phyloP scores from a whole-genome alignment of 1,284 basidiomycete species.

The Cutaneotrichosporon sp. region DNA sequence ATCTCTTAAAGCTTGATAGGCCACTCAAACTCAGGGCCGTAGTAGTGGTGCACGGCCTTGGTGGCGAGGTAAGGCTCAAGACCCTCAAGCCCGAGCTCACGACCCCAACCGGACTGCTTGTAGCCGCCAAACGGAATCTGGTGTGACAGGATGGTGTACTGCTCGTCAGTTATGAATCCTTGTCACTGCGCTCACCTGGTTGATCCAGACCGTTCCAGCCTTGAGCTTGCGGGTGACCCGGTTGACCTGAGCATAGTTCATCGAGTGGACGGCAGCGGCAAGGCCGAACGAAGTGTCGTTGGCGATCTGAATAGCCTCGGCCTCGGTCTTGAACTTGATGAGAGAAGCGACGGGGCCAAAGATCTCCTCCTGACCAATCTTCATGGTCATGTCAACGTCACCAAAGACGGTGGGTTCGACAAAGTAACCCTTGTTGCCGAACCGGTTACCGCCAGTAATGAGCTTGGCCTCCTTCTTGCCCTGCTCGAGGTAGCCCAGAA shows the following conservation, averaged over 20 bases:
- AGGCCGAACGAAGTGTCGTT: conserved; percentile 84
- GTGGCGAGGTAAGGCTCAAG: conserved; percentile 28
- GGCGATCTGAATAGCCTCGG: conserved; percentile 64
- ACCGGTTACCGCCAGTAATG: conserved; percentile 67
- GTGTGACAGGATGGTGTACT: conserved; percentile 72
- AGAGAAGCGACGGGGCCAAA: conserved; percentile 57
- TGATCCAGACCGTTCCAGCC: conserved; percentile 73
- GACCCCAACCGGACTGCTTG: conserved; percentile 35
- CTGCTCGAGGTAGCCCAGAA: conserved; percentile 82
- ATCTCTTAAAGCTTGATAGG: conserved; percentile 15
- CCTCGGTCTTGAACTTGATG: conserved; percentile 52
- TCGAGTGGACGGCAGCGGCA: conserved; percentile 85
- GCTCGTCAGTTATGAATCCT: background rate
- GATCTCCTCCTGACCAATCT: conserved; percentile 51
- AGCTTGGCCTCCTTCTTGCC: conserved; percentile 79
- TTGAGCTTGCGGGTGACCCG: conserved; percentile 90
- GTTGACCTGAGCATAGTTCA: conserved; percentile 85
- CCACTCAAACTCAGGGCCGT: conserved; percentile 22
- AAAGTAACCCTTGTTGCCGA: conserved; percentile 35
- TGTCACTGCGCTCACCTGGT: conserved; percentile 54
- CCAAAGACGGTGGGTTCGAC: conserved; percentile 49
- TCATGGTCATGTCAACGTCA: conserved; percentile 43
- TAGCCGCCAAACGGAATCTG: conserved; percentile 56
- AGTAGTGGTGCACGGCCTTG: conserved; percentile 21
- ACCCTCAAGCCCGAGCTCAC: conserved; percentile 53